phyloP scores from a whole-genome alignment of 345 rosid species.

The Zanthoxylum bungeanum region DNA sequence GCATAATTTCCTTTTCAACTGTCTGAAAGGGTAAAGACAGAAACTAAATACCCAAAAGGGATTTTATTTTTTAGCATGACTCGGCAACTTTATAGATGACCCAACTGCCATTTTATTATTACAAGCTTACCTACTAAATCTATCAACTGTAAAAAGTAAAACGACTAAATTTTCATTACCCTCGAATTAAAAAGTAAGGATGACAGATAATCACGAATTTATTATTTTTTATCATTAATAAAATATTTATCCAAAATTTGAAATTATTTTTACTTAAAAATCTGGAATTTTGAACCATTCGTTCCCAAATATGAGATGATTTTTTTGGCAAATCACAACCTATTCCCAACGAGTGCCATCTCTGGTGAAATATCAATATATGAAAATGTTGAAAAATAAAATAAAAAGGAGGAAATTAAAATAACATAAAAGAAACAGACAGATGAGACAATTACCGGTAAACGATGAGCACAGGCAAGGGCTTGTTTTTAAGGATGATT shows the following conservation, averaged over 20 bases:
- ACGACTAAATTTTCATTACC: not conserved
- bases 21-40: not conserved
- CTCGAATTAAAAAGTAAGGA: not conserved
- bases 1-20: not conserved
- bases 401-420: not conserved
- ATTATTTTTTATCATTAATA: too few species aligned
- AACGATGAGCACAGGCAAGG: constrained; percentile 44
- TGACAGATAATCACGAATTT: too few species aligned
- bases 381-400: too few species aligned
- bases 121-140: not conserved
- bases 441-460: constrained; percentile 31
- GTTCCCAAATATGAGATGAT: too few species aligned
- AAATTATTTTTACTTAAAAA: too few species aligned
- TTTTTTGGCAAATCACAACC: too few species aligned
- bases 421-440: not conserved
- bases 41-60: not conserved
- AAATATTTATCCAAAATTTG: too few species aligned
- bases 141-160: not conserved
- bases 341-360: too few species aligned
- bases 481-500: constrained; percentile 36
- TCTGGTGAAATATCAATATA: not conserved
- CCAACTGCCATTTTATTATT: not conserved
- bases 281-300: too few species aligned
- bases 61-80: not conserved
- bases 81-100: not conserved